Percentiles rank a stretch among this genome's conserved stretches.
These are phyloP conservation scores for Boletellus deceptivus DNA, from an alignment of 1,284 basidiomycete species.

Conservation along the genomic window DNA sequence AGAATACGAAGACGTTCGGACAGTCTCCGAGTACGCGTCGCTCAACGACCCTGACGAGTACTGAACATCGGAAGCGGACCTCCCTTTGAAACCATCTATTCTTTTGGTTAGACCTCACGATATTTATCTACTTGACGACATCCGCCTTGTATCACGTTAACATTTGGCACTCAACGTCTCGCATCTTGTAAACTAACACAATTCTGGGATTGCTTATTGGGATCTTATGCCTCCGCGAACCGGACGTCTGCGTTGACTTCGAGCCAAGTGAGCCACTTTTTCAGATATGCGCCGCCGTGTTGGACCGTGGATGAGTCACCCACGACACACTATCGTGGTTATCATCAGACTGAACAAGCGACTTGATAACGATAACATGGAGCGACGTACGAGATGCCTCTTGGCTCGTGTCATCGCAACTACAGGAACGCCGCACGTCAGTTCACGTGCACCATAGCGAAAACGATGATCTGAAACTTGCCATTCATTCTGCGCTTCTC, in stretches of 20 bases:
- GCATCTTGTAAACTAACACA: not conserved
- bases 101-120: not conserved
- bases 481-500: conserved; percentile 90
- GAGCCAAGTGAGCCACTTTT: conserved; percentile 88
- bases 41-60: conserved; percentile 71
- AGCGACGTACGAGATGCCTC: conserved; percentile 68
- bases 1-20: conserved; percentile 72
- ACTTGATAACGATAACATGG: not conserved
- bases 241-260: conserved; percentile 88
- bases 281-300: conserved; percentile 80
- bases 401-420: conserved; percentile 94
- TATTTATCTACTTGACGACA: conserved; percentile 13
- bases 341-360: not conserved
- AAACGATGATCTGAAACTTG: conserved; percentile 31
- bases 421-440: conserved; percentile 22
- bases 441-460: no score
- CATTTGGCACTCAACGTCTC: conserved; percentile 4
- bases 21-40: conserved; percentile 72
- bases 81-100: no score
- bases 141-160: conserved; percentile 3
- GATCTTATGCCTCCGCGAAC: conserved; percentile 55
- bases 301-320: conserved; percentile 88
- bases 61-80: conserved; percentile 28
- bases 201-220: not conserved
- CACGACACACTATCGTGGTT: conserved; percentile 66